These are phyloP conservation scores for Crithidia expoeki DNA, from an alignment of 208 protist species.

Conservation along the genomic window DNA sequence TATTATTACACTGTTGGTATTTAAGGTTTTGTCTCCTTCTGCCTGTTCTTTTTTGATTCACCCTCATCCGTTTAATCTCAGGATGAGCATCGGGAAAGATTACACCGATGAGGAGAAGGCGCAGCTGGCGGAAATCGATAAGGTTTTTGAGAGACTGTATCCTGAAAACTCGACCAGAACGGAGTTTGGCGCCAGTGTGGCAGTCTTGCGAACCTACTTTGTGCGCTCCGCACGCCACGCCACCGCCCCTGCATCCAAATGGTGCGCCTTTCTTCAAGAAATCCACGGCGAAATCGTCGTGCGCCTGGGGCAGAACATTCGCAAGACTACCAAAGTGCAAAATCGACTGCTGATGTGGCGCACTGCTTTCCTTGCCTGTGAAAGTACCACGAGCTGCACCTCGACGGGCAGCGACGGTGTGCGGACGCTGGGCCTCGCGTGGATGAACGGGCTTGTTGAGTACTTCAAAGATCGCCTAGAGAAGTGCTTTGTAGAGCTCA, in stretches of 20 bases:
- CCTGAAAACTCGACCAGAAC: background rate
- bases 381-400: background rate
- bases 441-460: conserved; percentile 27
- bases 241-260: background rate
- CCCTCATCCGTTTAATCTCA: background rate
- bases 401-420: conserved; percentile 4
- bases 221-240: background rate
- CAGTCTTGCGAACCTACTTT: conserved; percentile 5
- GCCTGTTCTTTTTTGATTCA: too few species aligned
- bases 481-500: conserved; percentile 15
- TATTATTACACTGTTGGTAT: too few species aligned
- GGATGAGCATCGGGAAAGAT: conserved; percentile 25
- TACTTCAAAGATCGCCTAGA: conserved; percentile 32
- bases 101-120: conserved; percentile 28
- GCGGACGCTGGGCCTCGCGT: conserved; percentile 18
- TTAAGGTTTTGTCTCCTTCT: background rate
- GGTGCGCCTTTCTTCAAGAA: conserved; percentile 27
- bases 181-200: conserved; percentile 1
- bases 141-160: conserved; percentile 21
- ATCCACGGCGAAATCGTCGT: conserved; percentile 42
- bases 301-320: conserved; percentile 34
- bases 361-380: background rate
- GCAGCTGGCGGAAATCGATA: conserved; percentile 23
- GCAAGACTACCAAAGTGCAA: conserved; percentile 25
- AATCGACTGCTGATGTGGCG: conserved; percentile 34